phyloP scores from a whole-genome alignment of 352 stramenopile genomes.

The Phytophthora crassamura region DNA sequence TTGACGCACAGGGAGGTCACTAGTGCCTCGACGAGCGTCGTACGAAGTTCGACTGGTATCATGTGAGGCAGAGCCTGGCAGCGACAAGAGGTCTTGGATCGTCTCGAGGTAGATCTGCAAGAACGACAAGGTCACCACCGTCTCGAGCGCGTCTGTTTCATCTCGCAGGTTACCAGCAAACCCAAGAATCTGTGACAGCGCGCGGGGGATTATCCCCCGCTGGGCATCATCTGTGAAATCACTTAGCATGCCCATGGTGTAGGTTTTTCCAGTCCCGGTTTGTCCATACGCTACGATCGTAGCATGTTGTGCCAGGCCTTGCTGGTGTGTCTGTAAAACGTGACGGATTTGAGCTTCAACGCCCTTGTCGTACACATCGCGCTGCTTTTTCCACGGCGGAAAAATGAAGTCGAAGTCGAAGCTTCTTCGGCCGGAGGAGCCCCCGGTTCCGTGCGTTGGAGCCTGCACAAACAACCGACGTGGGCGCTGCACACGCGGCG shows the following conservation, averaged over 20 bases:
- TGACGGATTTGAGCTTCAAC: constrained; percentile 46
- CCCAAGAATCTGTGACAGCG: constrained; percentile 56
- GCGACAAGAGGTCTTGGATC: constrained; percentile 65
- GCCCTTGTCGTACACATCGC: constrained; percentile 55
- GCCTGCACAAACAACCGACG: constrained; percentile 37
- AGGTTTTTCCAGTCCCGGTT: constrained; percentile 79
- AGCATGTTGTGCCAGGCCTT: constrained; percentile 35
- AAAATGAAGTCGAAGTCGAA: constrained; percentile 80
- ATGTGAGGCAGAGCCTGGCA: constrained; percentile 17
- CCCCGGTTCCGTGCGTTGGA: constrained; percentile 4
- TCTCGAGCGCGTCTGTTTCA: not conserved
- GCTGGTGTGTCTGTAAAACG: constrained; percentile 44
- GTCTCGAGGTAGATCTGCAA: constrained; percentile 83
- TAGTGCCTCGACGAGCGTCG: constrained; percentile 4
- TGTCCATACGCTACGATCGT: constrained; percentile 77
- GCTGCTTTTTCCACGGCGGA: constrained; percentile 54
- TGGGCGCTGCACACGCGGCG: constrained; percentile 31
- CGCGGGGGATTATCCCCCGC: constrained; percentile 70
- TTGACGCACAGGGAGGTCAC: constrained; percentile 61
- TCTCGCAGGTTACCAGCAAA: constrained; percentile 30
- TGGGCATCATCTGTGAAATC: constrained; percentile 37
- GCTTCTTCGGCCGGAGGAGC: constrained; percentile 34
- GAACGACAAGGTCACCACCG: constrained; percentile 60
- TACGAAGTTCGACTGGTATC: constrained; percentile 1
- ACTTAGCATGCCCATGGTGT: constrained; percentile 79